These are phyloP conservation scores for Chloridella minuta DNA, from an alignment of 352 stramenopile species.

Conservation along the genomic window DNA sequence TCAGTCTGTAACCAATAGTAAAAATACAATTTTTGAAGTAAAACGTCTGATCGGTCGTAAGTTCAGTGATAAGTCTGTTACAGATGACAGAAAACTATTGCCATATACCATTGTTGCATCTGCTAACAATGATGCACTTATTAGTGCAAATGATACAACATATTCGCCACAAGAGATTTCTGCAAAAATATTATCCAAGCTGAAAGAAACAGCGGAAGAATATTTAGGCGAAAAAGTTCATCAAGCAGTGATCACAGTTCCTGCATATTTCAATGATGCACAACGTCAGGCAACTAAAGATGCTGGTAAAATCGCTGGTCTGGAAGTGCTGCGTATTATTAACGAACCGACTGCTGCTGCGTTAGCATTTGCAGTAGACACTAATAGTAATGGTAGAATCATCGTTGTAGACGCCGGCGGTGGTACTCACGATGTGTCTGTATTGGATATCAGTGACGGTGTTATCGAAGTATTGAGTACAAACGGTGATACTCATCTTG, in stretches of 20 bases:
- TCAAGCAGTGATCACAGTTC: slow-evolving; percentile 30
- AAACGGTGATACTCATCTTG: slow-evolving; percentile 94
- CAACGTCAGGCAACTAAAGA: slow-evolving; percentile 98
- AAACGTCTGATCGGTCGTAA: slow-evolving; percentile 94
- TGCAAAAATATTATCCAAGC: slow-evolving; percentile 93
- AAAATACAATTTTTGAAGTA: slow-evolving; percentile 97
- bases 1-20: slow-evolving; percentile 83
- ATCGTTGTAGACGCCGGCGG: slow-evolving; percentile 59
- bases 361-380: slow-evolving; percentile 60
- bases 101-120: no score
- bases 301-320: slow-evolving; percentile 74
- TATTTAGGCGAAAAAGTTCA: slow-evolving; percentile 66
- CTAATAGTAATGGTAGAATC: slow-evolving; percentile 53
- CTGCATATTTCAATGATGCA: slow-evolving; percentile 99
- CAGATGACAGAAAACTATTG: slow-evolving; percentile 50
- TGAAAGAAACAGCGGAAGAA: slow-evolving; percentile 90
- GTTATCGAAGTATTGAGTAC: slow-evolving; percentile 97
- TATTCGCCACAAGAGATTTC: slow-evolving; percentile 95
- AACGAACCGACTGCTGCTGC: slow-evolving; percentile 87
- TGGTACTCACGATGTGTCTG: slow-evolving; percentile 86
- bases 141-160: no score
- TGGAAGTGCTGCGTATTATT: slow-evolving; percentile 97
- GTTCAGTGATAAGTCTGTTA: slow-evolving; percentile 60
- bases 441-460: slow-evolving; percentile 85
- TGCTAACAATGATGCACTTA: no score